Base-by-base conservation (phyloP, 352 stramenopile species). In the Phytophthora pini region DNA sequence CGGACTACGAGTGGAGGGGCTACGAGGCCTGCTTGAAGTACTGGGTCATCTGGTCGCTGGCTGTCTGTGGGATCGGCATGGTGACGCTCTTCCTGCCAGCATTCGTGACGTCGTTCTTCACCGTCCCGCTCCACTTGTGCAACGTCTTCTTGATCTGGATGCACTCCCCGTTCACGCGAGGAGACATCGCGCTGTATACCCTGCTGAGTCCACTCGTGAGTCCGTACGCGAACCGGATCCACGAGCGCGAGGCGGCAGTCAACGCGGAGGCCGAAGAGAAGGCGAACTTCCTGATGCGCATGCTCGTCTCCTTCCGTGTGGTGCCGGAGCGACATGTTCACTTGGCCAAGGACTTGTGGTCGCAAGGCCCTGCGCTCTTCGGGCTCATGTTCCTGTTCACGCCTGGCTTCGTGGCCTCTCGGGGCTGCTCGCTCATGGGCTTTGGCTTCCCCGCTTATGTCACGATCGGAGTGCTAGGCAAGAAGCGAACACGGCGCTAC, bases 371-470 rank as follows among this genome's bases (percentile, higher is more conserved):
- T 12, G 88, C 86, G 20, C 79, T 97, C 20, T 78, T 72, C 20
- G 85, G 80, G 0, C 74, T 97, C 29, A 79, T 94, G 41, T 95
- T 97, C 57, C 71, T 97, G 46, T 92, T 95, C 64, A 94, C 88
- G 5, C 89, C 89, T 4, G 87, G 87, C 0, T 94, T 95, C 39
- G 76, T 96, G 17, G 93, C 88, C 3, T 85, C 77, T 12, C 82
- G 87, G 17, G 89, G 88, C n/a, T 89, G 81, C 26, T 68, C 77
- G 49, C 52, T 90, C 9, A 75, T 96, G 31, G 89, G 79, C 26
- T 92, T 96, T 47, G 89, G 87, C 10, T 94, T 95, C 61, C 89
- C 89, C 7, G 86, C 89, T 7, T 92, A 95, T 62, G 72, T 92
- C 44, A 89, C 72, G 11, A 93, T 95, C 58, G 84, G 83, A 56